phyloP scores from a whole-genome alignment of 768 basidiomycete species.

The Mycena rebaudengoi region DNA sequence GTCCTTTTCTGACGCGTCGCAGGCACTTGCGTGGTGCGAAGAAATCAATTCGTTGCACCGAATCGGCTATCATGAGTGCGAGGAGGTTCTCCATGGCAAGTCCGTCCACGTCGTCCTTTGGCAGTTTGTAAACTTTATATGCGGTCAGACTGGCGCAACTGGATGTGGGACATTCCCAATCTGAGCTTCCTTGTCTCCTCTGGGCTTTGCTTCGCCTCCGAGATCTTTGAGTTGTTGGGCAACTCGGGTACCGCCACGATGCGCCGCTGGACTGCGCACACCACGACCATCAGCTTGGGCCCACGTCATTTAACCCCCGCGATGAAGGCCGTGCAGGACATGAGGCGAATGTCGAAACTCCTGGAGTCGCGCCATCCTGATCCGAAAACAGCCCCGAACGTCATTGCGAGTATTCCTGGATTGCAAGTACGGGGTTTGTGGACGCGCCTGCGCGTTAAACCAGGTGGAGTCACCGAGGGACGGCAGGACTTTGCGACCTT shows the following conservation, averaged over 20 bases:
- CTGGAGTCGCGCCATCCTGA: conserved; percentile 39
- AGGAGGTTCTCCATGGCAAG: not conserved
- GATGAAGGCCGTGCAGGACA: conserved; percentile 6
- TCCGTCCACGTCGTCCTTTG: no score
- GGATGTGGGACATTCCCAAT: not conserved
- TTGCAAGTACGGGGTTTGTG: conserved; percentile 48
- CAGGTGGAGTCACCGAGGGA: conserved; percentile 19
- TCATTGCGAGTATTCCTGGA: conserved; percentile 19
- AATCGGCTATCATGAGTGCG: not conserved
- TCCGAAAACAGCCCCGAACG: conserved; percentile 25
- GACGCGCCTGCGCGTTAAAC: conserved; percentile 38
- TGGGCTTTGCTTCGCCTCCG: conserved; percentile 4
- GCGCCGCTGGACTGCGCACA: not conserved
- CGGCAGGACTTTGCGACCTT: conserved; percentile 32
- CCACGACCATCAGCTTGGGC: conserved; percentile 20
- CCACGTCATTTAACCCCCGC: conserved; percentile 20
- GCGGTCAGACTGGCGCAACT: conserved; percentile 1
- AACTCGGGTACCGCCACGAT: conserved; percentile 5
- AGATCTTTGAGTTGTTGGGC: not conserved
- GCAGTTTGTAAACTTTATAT: not conserved
- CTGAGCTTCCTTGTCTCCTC: not conserved
- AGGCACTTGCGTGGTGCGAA: conserved; percentile 21
- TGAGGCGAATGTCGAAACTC: not conserved
- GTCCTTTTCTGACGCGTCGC: not conserved
- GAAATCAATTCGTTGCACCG: conserved; percentile 1